Conservation (phyloP, 192 early-diverging fungal genomes). For the Coemansia sp. region DNA sequence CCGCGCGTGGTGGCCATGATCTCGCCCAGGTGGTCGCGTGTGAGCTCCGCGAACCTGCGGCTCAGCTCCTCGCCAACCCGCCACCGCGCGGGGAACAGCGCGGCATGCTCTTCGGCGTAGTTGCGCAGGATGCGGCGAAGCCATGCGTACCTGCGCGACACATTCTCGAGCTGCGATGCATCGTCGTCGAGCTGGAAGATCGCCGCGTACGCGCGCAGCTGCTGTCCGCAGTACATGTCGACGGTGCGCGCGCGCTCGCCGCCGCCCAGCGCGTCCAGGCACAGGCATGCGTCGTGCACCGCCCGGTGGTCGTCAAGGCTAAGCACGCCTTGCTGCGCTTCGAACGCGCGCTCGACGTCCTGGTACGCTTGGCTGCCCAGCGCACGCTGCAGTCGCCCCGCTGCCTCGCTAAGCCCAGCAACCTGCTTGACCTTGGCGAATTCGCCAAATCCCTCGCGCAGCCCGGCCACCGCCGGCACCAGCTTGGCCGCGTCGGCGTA, state of each 20-base stretch:
- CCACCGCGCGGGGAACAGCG: slow-evolving; percentile 83
- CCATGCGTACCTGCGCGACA: slow-evolving; percentile 90
- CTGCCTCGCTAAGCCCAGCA: slow-evolving; percentile 64
- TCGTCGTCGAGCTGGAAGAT: slow-evolving; percentile 77
- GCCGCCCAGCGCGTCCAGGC: slow-evolving; percentile 71
- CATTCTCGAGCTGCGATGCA: slow-evolving; percentile 81
- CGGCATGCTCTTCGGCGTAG: slow-evolving; percentile 86
- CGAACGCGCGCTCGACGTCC: slow-evolving; percentile 78
- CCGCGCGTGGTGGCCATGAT: slow-evolving; percentile 64
- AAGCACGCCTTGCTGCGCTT: slow-evolving; percentile 60
- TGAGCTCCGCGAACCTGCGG: slow-evolving; percentile 80
- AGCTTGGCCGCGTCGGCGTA: slow-evolving; percentile 82
- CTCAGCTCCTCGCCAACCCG: slow-evolving; percentile 60
- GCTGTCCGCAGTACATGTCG: slow-evolving; percentile 80
- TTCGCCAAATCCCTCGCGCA: slow-evolving; percentile 74
- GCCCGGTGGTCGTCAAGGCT: slow-evolving; percentile 46
- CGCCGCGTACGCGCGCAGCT: slow-evolving; percentile 79
- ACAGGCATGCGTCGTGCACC: slow-evolving; percentile 78
- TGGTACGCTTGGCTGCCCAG: slow-evolving; percentile 65
- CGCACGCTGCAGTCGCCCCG: slow-evolving; percentile 65
- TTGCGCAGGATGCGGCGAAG: slow-evolving; percentile 85
- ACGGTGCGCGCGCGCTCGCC: slow-evolving; percentile 55
- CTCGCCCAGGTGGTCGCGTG: slow-evolving; percentile 65
- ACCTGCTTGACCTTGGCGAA: slow-evolving; percentile 80
- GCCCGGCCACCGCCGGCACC: slow-evolving; percentile 77